Evolutionary conservation across 257 asterid genomes (phyloP), one percentile per base, ranked within the genome.

Genomic region (Lycium ferocissimum): DNA sequence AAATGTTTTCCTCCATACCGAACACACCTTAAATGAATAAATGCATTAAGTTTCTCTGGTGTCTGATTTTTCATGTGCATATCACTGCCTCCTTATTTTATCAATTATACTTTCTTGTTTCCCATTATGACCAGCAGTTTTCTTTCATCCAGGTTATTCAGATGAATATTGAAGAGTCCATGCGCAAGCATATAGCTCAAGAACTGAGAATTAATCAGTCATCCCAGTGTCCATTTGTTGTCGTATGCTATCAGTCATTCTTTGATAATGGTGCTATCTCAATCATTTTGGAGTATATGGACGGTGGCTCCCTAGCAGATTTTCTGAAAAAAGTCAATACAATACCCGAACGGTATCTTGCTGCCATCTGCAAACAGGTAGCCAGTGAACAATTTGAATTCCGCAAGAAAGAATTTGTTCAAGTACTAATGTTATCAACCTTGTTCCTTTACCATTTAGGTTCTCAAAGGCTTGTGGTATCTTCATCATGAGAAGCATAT

Each of bases 231-330:
- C 99, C 97, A 75, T 88, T 91, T 79, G 95, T 97, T 13, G 99
- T 97, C 9, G 89, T 94, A 57, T 92, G 97, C 88, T 95, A 97
- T 86, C 98, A 97, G 90, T 95, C 98, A 79, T 97, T 97, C 88
- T 97, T 95, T 61, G 99, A 95, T 53, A 97, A 97, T 85, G 99
- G 99, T 85, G 98, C 98, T n/a, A 91, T 97, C 85, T 97, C 99
- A 83, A 92, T 97, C 66, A 93, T 97, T 86, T 92, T 97, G 81
- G 99, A 97, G 92, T 97, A 94, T 88, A 97, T 97, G 99, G 99
- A 97, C 79, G 99, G 99, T 17, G 99, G 99, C 5, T 95, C 98
- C 70, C 95, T 97, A 83, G 97, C 98, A 84, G 99, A 97, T 90
- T 93, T 97, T 87, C 88, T 97, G 83, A 94, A 89, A 84, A 92